Evolutionary conservation across 805 yeast genomes (phyloP), one percentile per base, ranked within the genome.

Genomic region (Spathaspora hagerdaliae): DNA sequence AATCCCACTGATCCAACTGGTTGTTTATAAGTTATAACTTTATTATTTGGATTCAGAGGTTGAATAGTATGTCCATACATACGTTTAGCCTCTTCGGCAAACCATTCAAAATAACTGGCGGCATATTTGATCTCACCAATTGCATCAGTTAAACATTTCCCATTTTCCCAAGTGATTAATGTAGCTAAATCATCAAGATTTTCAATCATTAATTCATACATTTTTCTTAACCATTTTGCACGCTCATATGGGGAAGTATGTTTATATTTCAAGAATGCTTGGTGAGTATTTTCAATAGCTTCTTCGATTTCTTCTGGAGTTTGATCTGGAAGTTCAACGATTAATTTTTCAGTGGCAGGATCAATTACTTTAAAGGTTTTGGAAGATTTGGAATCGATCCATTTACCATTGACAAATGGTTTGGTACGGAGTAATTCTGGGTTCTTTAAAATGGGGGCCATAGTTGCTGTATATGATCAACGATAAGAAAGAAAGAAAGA

Each of bases 1-100:
- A 79, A 70, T 31, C 82, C 85, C 40, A 81, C 79, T 6, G 79
- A 82, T 41, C 87, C 87, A 42, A 82, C 73, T 5, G 85, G 84
- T 56, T 81, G 82, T 53, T 75, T 78, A 42, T 70, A 54, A 15
- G 85, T 78, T 49, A 74, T 65, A 19, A 77, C 75, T 58, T 82
- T 73, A 54, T 76, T 79, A 42, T 72, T 62, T 39, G 73, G 67
- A 54, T 74, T 75, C 19, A 73, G 48, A 8, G 85, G 81, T 53
- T 78, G 83, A 46, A 79, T 79, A 2, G 82, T 77, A 46, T 73
- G 67, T 41, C 85, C 83, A 54, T 78, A 77, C 27, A 70, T 57
- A 50, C 84, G 62, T 52, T 79, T 76, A 11, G 83, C 82, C 54
- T 78, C 84, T 58, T 78, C 83, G 13, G 70, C 57, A 51, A 66